Evolutionary conservation across 108 stramenopile genomes (phyloP).

Genomic region (Epipyxis sp.): DNA sequence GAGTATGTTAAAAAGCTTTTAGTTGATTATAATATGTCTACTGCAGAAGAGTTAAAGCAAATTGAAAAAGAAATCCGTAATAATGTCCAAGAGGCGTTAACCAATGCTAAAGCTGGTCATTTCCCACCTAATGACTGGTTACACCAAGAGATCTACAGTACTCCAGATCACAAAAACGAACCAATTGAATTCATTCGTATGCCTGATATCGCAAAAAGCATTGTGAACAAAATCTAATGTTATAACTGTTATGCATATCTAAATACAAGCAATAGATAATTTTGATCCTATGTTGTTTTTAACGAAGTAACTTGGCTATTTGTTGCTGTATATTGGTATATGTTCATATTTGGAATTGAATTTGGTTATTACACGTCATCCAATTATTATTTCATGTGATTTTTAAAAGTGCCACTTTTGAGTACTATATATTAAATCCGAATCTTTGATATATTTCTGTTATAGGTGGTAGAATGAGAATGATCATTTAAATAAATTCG

Average conservation of each 20-base stretch:
- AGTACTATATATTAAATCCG: too few species aligned
- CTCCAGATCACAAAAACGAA: slow-evolving; percentile 43
- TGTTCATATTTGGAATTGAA: too few species aligned
- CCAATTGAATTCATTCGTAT: slow-evolving; percentile 49
- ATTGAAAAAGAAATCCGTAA: slow-evolving; percentile 91
- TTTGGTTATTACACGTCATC: too few species aligned
- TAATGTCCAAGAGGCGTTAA: slow-evolving; percentile 78
- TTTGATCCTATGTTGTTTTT: too few species aligned
- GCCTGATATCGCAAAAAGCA: slow-evolving; percentile 54
- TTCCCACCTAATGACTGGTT: slow-evolving; percentile 47
- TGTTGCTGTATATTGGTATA: too few species aligned
- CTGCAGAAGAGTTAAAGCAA: slow-evolving; percentile 88
- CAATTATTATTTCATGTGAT: too few species aligned
- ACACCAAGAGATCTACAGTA: slow-evolving; percentile 53
- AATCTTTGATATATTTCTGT: too few species aligned
- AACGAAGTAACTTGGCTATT: too few species aligned
- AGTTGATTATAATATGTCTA: slow-evolving; percentile 76
- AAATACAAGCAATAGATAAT: too few species aligned
- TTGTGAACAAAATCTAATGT: slow-evolving; percentile 37
- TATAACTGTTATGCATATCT: background rate
- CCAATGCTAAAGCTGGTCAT: slow-evolving; percentile 69
- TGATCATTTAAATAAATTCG: too few species aligned
- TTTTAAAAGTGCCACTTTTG: too few species aligned
- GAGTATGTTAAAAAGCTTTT: slow-evolving; percentile 92
- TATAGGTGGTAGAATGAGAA: too few species aligned